phyloP scores from a whole-genome alignment of 1,284 basidiomycete species.

The Ustilago esculenta region DNA sequence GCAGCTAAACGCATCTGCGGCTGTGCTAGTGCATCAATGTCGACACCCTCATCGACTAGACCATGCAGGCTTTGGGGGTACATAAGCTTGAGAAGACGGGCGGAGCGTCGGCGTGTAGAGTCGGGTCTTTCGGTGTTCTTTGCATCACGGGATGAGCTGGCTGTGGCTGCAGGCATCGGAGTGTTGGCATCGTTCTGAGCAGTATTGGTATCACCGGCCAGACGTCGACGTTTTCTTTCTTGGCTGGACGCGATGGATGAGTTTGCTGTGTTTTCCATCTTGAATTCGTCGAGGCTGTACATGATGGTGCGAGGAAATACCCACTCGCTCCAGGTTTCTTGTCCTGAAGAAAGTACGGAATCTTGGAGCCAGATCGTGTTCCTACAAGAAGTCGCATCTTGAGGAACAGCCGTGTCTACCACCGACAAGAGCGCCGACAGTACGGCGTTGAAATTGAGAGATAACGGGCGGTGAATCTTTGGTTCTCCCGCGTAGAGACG shows the following conservation, averaged over 20 bases:
- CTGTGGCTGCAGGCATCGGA: background rate
- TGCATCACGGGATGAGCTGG: conserved; percentile 14
- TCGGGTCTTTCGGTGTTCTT: conserved; percentile 13
- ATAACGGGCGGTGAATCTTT: conserved; percentile 8
- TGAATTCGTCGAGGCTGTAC: conserved; percentile 27
- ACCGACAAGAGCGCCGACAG: conserved; percentile 33
- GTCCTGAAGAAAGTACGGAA: conserved; percentile 18
- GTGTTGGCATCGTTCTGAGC: background rate
- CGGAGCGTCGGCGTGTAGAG: conserved; percentile 28
- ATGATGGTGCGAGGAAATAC: conserved; percentile 36
- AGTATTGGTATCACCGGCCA: background rate
- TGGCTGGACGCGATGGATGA: conserved; percentile 5
- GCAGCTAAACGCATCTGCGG: conserved; percentile 38
- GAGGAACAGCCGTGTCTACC: conserved; percentile 32
- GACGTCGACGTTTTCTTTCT: conserved; percentile 27
- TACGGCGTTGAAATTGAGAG: conserved; percentile 33
- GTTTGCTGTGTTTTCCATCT: conserved; percentile 1
- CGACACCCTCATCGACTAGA: conserved; percentile 33
- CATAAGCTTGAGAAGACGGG: conserved; percentile 38
- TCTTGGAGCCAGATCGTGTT: conserved; percentile 35
- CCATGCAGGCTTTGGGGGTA: conserved; percentile 30
- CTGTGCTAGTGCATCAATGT: conserved; percentile 23
- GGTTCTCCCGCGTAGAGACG: conserved; percentile 23
- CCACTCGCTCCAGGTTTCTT: conserved; percentile 38
- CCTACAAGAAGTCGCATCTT: conserved; percentile 5